A percentile compares a stretch with the other conserved stretches of the same genome.
These are phyloP conservation scores for Flagelloscypha sp. DNA, from an alignment of 768 basidiomycete species.

Conservation along the genomic window DNA sequence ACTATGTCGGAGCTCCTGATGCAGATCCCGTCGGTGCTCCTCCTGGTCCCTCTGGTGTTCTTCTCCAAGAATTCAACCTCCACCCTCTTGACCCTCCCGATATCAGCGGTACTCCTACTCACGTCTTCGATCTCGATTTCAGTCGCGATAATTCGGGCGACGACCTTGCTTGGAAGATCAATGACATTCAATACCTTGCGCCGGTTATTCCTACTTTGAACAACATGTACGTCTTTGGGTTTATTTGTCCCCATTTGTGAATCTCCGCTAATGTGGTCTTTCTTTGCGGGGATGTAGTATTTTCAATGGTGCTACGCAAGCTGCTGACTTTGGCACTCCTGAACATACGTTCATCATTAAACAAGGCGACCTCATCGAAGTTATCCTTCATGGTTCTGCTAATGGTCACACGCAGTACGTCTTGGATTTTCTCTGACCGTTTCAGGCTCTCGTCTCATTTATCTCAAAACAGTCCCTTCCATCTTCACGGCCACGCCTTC, in stretches of 20 bases:
- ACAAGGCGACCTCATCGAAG: slow-evolving; percentile 14
- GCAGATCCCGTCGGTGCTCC: slow-evolving; percentile 30
- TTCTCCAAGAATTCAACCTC: slow-evolving; percentile 29
- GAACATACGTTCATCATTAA: slow-evolving; percentile 17
- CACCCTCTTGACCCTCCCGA: slow-evolving; percentile 22
- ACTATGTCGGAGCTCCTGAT: slow-evolving; percentile 30
- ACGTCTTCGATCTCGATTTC: slow-evolving; percentile 10
- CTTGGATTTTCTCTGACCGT: too few species aligned
- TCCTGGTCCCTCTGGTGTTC: slow-evolving; percentile 15
- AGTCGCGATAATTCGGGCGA: neutral
- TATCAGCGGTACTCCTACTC: slow-evolving; percentile 1
- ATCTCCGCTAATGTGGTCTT: too few species aligned
- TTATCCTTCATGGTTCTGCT: slow-evolving; percentile 16
- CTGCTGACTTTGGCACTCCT: slow-evolving; percentile 10
- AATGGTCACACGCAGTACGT: too few species aligned
- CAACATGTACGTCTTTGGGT: too few species aligned
- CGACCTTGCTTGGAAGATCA: slow-evolving; percentile 14
- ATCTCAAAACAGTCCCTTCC: slow-evolving; percentile 12
- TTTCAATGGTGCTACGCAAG: slow-evolving; percentile 10
- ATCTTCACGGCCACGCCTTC: slow-evolving; percentile 21
- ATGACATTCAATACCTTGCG: slow-evolving; percentile 13
- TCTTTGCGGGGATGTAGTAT: too few species aligned
- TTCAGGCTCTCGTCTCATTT: too few species aligned
- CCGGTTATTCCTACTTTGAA: slow-evolving; percentile 16
- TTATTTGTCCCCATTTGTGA: too few species aligned